A percentile compares a stretch with the other conserved stretches of the same genome.
phyloP scores from a whole-genome alignment of 1,284 basidiomycete species.

The Stereum hirsutum region DNA sequence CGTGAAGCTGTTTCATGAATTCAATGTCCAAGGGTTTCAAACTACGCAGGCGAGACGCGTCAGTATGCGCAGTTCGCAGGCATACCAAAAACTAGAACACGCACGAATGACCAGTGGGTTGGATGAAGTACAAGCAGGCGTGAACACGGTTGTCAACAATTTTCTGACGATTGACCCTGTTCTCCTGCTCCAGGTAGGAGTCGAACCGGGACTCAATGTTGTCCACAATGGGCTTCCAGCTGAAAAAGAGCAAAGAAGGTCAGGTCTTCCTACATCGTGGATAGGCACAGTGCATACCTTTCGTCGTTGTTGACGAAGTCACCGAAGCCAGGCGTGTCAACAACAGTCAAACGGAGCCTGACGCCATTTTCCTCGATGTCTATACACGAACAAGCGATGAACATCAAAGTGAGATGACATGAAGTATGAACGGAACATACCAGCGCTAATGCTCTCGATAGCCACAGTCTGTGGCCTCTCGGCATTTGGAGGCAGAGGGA shows the following conservation, averaged over 20 bases:
- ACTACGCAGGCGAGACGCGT: slow-evolving; percentile 29
- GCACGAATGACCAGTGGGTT: slow-evolving; percentile 94
- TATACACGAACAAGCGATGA: too few species aligned
- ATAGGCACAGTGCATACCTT: slow-evolving; percentile 44
- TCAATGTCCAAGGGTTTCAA: slow-evolving; percentile 96
- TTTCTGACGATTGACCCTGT: slow-evolving; percentile 88
- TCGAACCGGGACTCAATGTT: slow-evolving; percentile 97
- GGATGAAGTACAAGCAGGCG: slow-evolving; percentile 96
- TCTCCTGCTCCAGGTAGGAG: slow-evolving; percentile 95
- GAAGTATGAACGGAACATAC: slow-evolving; percentile 33
- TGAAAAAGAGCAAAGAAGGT: slow-evolving; percentile 19
- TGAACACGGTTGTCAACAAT: slow-evolving; percentile 85
- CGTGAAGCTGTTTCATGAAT: slow-evolving; percentile 94
- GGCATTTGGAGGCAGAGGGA: slow-evolving; percentile 72
- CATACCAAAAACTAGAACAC: slow-evolving; percentile 23
- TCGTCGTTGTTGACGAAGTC: slow-evolving; percentile 98
- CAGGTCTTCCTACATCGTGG: background rate
- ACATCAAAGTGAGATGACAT: slow-evolving; percentile 9
- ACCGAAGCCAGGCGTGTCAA: slow-evolving; percentile 94
- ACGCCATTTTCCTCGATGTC: slow-evolving; percentile 98
- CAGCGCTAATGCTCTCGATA: slow-evolving; percentile 94
- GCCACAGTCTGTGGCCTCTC: slow-evolving; percentile 89
- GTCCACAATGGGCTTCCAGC: slow-evolving; percentile 96
- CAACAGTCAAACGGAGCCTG: slow-evolving; percentile 90
- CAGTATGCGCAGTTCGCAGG: slow-evolving; percentile 6